Conservation (phyloP, 345 rosid genomes). For the Gossypium ekmanianum region DNA sequence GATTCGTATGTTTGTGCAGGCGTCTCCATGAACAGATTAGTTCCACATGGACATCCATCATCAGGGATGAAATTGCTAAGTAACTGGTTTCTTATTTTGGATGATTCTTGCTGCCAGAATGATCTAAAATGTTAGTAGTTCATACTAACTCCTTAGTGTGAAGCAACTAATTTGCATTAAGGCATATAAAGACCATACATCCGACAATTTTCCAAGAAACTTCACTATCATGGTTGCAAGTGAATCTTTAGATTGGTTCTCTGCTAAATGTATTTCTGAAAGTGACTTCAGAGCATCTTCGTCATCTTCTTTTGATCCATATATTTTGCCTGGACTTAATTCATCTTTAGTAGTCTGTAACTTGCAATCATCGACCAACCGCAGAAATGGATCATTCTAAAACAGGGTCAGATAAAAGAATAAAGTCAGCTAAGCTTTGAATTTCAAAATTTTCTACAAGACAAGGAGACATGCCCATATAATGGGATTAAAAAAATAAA, state of each 20-base stretch:
- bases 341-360: slow-evolving; percentile 41
- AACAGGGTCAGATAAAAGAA: background rate
- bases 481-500: background rate
- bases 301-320: slow-evolving; percentile 62
- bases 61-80: slow-evolving; percentile 53
- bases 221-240: slow-evolving; percentile 48
- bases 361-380: slow-evolving; percentile 49
- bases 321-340: slow-evolving; percentile 23
- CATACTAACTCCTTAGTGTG: background rate
- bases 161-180: slow-evolving; percentile 5
- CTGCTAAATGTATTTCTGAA: slow-evolving; percentile 41
- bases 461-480: background rate
- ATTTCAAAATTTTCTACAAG: background rate
- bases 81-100: slow-evolving; percentile 40
- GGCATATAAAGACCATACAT: slow-evolving; percentile 30
- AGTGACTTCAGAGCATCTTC: slow-evolving; percentile 49
- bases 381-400: slow-evolving; percentile 63
- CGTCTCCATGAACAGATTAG: slow-evolving; percentile 40
- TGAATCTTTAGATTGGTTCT: slow-evolving; percentile 45
- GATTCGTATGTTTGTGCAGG: slow-evolving; percentile 29
- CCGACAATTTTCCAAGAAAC: slow-evolving; percentile 48
- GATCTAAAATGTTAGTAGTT: background rate
- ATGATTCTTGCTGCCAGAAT: slow-evolving; percentile 41
- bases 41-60: slow-evolving; percentile 59
- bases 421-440: slow-evolving; percentile 15